Evolutionary conservation across 1,284 basidiomycete species (phyloP).

Genomic region (Ganoderma sp.): DNA sequence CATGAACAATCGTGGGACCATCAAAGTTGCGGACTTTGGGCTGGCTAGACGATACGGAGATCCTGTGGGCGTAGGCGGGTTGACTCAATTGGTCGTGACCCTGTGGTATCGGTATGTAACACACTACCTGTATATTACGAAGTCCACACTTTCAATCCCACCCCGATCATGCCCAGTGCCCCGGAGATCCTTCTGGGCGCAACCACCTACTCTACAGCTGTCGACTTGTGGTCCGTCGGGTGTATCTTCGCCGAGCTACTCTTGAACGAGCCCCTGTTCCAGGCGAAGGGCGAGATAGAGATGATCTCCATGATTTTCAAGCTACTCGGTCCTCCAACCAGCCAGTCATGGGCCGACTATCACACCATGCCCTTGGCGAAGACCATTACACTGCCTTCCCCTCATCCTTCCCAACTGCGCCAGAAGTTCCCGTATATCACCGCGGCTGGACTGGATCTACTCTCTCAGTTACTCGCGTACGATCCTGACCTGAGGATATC

Average conservation of each 20-base stretch:
- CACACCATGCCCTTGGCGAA: slow-evolving; percentile 79
- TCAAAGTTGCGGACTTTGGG: slow-evolving; percentile 99
- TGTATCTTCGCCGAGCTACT: slow-evolving; percentile 99
- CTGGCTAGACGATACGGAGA: slow-evolving; percentile 95
- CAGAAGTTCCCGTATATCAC: slow-evolving; percentile 85
- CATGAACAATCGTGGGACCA: slow-evolving; percentile 98
- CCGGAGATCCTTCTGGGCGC: slow-evolving; percentile 96
- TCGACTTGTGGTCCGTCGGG: slow-evolving; percentile 99
- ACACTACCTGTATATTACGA: slow-evolving; percentile 19
- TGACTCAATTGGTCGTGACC: slow-evolving; percentile 98
- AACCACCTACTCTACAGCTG: slow-evolving; percentile 91
- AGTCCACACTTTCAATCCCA: slow-evolving; percentile 29
- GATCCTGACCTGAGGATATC: slow-evolving; percentile 86
- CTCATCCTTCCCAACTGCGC: slow-evolving; percentile 74
- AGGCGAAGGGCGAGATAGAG: slow-evolving; percentile 95
- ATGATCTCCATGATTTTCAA: slow-evolving; percentile 93
- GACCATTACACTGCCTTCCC: slow-evolving; percentile 77
- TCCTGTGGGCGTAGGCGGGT: slow-evolving; percentile 88
- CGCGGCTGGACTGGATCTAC: slow-evolving; percentile 83
- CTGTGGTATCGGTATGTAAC: slow-evolving; percentile 93
- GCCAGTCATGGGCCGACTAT: slow-evolving; percentile 87
- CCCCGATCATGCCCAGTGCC: slow-evolving; percentile 58
- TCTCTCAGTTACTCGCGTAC: slow-evolving; percentile 86
- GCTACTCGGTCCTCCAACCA: slow-evolving; percentile 88
- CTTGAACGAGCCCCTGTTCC: slow-evolving; percentile 91